Conservation (phyloP, 1,139 yeast species). For the Magnusiomyces fungicola region DNA sequence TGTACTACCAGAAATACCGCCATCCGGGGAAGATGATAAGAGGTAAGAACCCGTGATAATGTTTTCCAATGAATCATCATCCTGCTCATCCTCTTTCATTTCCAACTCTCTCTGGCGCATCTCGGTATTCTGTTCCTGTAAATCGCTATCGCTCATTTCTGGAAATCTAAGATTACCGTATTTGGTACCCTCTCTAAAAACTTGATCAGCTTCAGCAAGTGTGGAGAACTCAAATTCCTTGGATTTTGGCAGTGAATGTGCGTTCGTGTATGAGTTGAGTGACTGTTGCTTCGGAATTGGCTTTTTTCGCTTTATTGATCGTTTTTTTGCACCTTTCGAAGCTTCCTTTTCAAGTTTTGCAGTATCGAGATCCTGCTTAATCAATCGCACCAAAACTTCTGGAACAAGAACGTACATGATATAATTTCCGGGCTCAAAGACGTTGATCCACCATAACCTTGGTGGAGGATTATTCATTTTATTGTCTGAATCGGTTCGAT, state of each 20-base stretch:
- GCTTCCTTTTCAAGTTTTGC: neutral
- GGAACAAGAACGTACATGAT: neutral
- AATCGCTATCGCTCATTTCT: neutral
- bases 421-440: neutral
- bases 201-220: neutral
- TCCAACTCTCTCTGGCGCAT: neutral
- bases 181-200: neutral
- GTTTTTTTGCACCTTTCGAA: neutral
- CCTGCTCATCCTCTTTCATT: neutral
- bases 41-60: too few relatives aligned
- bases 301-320: neutral
- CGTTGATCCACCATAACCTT: neutral
- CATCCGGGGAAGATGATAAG: too few relatives aligned
- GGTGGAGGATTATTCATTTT: neutral
- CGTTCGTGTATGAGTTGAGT: neutral
- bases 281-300: neutral
- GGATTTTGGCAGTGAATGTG: neutral
- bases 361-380: neutral
- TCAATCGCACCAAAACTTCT: neutral
- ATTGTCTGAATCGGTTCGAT: neutral
- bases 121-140: neutral
- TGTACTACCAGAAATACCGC: too few relatives aligned
- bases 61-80: too few relatives aligned
- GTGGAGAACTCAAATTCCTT: neutral
- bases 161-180: neutral